Base-by-base conservation (phyloP, 2,329 filamentous ascomycete genomes). In the Cadophora malorum region DNA sequence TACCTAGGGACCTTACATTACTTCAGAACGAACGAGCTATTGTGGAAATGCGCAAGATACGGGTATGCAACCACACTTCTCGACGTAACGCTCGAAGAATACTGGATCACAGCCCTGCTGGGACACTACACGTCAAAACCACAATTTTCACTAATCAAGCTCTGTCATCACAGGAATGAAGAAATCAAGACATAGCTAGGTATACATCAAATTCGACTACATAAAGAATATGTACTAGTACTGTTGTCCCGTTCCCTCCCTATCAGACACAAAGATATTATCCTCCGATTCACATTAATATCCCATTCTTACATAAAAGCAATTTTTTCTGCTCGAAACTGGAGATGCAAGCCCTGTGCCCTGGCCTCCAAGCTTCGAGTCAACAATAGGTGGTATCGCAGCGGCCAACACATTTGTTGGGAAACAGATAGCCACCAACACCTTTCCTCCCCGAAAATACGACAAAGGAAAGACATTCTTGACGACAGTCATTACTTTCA, bases 361-460 rank as follows among this genome's bases (percentile, higher is more conserved):
- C 28, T 28, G 23, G 25, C 50, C 52, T n/a, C 52, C 25, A n/a
- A 16, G 33, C 52, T 33, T 12, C 21, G 19, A 25, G n/a, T 21
- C 33, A 58, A 59, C 33, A 41, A 25, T 33, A 41, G 33, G 16
- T 45, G 56, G 21, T 45, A 59, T 59, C 21, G 56, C 56, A 59
- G 41, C n/a, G 7, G 4, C 21, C 33, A 38, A 35, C 56, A 21
- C 14, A 41, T 41, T 59, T 12, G 35, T 21, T 59, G 33, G 55
- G 21, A 41, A 25, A 41, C 53, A 59, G 33, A 41, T 25, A 45
- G 56, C 33, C 56, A 59, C 56, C 56, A 45, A 59, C 55, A 58
- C 33, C 55, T 19, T 21, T 38, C 33, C 55, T 38, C 33, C 33
- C 33, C 33, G 31, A 25, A 38, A 38, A 1, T 5, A 14, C 23